Conservation (phyloP, 257 asterid species). For the Linaria vulgaris region DNA sequence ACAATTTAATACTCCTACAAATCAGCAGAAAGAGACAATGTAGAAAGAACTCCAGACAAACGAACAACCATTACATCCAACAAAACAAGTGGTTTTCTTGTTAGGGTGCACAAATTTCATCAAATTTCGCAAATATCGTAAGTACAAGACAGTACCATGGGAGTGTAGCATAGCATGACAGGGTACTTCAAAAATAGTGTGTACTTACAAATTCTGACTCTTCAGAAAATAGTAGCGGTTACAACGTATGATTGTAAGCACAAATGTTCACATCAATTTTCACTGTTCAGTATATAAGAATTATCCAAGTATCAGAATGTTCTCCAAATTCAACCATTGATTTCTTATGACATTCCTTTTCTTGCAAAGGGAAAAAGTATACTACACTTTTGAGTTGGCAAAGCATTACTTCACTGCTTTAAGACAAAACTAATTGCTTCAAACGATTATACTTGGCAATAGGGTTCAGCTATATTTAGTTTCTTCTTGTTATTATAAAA, state of each 20-base stretch:
- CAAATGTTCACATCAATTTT: not conserved
- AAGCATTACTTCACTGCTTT: not conserved
- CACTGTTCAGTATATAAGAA: not conserved
- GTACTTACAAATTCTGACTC: not conserved
- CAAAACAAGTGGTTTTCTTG: not conserved
- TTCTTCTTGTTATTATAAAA: no score
- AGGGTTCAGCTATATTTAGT: no score
- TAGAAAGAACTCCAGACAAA: constrained; percentile 1
- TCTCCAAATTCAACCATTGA: constrained; percentile 3
- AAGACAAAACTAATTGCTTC: not conserved
- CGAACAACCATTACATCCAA: constrained; percentile 7
- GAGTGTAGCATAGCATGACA: constrained; percentile 2
- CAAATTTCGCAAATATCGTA: constrained; percentile 1
- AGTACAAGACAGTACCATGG: not conserved
- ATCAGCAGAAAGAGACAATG: constrained; percentile 5
- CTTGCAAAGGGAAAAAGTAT: not conserved
- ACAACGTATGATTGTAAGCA: not conserved
- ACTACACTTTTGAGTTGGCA: constrained; percentile 9
- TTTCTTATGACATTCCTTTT: not conserved
- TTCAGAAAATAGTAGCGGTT: not conserved
- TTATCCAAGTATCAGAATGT: not conserved
- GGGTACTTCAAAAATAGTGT: not conserved
- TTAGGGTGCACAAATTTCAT: not conserved
- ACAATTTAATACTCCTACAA: constrained; percentile 3
- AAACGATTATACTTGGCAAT: not conserved